phyloP scores from a whole-genome alignment of 495 filamentous ascomycete species.

The Articulospora tetracladia region DNA sequence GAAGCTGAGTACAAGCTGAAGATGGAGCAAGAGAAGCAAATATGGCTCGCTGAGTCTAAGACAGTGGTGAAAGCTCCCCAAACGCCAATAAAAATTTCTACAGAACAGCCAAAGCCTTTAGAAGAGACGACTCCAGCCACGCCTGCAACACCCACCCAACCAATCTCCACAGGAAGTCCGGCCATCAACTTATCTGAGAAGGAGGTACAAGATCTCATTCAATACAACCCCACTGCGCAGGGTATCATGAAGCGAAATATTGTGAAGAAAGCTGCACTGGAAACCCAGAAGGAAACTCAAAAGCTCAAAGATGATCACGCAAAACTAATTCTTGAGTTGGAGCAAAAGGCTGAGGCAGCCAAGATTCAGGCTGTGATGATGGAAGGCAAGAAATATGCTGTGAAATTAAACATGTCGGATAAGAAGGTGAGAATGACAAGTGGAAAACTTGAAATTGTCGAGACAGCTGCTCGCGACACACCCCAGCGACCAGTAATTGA shows the following conservation, averaged over 20 bases:
- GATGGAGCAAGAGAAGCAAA: constrained; percentile 60
- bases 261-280: constrained; percentile 48
- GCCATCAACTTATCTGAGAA: constrained; percentile 45
- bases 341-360: constrained; percentile 44
- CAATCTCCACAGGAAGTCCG: constrained; percentile 33
- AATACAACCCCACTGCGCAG: constrained; percentile 60
- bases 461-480: constrained; percentile 76
- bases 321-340: constrained; percentile 36
- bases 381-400: constrained; percentile 58
- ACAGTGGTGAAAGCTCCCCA: not conserved
- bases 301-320: constrained; percentile 41
- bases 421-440: constrained; percentile 57
- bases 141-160: constrained; percentile 24
- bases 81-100: not conserved
- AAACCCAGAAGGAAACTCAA: constrained; percentile 52
- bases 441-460: constrained; percentile 73
- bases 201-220: constrained; percentile 56
- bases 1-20: constrained; percentile 61
- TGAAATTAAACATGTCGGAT: constrained; percentile 78
- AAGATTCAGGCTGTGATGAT: constrained; percentile 51
- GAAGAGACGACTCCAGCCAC: constrained; percentile 9
- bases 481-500: constrained; percentile 76
- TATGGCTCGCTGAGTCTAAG: constrained; percentile 42
- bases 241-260: constrained; percentile 67
- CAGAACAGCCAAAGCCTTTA: constrained; percentile 1